Evolutionary conservation across 768 basidiomycete genomes (phyloP).

Genomic region (Fomitopsis serialis): DNA sequence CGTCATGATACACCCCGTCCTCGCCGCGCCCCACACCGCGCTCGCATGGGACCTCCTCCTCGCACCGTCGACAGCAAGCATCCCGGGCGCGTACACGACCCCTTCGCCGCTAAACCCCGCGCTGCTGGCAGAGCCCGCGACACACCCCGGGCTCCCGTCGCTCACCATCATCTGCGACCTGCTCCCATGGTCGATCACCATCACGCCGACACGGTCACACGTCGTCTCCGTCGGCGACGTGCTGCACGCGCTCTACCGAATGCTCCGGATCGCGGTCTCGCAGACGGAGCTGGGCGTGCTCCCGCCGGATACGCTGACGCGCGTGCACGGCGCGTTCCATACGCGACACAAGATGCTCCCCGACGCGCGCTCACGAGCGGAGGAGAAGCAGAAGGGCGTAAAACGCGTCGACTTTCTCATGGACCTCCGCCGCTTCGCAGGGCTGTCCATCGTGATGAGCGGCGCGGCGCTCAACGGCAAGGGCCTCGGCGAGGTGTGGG

Average conservation of each 20-base stretch:
- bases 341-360: constrained; percentile 31
- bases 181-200: constrained; percentile 29
- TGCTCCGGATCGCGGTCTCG: constrained; percentile 37
- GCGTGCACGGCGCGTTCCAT: constrained; percentile 39
- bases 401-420: constrained; percentile 53
- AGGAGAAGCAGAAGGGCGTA: constrained; percentile 42
- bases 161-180: constrained; percentile 26
- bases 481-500: constrained; percentile 15
- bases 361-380: constrained; percentile 25
- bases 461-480: constrained; percentile 11
- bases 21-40: constrained; percentile 13
- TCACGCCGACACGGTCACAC: constrained; percentile 21
- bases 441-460: constrained; percentile 15
- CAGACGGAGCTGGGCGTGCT: constrained; percentile 34
- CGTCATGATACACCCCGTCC: constrained; percentile 13
- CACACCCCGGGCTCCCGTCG: constrained; percentile 21
- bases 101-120: not conserved
- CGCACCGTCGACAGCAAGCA: constrained; percentile 2
- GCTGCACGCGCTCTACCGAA: constrained; percentile 39
- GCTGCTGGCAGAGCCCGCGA: constrained; percentile 24
- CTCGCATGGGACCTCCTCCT: constrained; percentile 13
- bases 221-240: constrained; percentile 43
- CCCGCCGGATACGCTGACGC: constrained; percentile 25
- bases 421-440: constrained; percentile 16
- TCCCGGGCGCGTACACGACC: not conserved